Evolutionary conservation across 495 filamentous ascomycete species (phyloP), one percentile per base, ranked within the genome.

Genomic region (Neurospora sp.): DNA sequence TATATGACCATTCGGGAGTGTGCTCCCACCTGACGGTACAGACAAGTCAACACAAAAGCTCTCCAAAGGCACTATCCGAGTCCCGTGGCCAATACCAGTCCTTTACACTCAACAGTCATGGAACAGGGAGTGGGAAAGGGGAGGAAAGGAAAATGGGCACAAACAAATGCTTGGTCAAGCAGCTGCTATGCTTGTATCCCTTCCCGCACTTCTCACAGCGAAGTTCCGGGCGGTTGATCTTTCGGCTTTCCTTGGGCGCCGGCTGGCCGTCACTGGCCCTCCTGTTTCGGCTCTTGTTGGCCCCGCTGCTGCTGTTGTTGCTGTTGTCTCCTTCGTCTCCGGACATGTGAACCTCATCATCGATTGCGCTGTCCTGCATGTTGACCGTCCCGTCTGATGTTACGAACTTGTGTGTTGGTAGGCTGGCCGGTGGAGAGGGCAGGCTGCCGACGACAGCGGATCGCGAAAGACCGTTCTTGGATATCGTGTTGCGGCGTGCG

Each of bases 141-240:
- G 78, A 80, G 81, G 80, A 76, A 77, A 79, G 78, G 84, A 85
- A 83, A 86, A 83, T 84, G 88, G 87, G 88, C 90, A 98, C 96
- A 90, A 91, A 99, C 96, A 98, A 93, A 91, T 99, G 96, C 90
- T 99, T 99, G 82, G 93, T 96, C 87, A 99, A 91, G 91, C 96
- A 99, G 88, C 96, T 98, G 90, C 95, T 95, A 90, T 99, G 96
- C 91, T 99, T 99, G 90, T 99, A 99, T 85, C 93, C 94, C 88
- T 99, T 99, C 83, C 96, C 96, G 87, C 96, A 99, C 84, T 93
- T 96, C 80, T 98, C 95, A 86, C 96, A 99, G 84, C 93, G 92
- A 79, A 99, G 88, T 81, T 98, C 95, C 77, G 90, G 89, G 78
- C 90, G 88, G 80, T 86, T 92, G 82, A 85, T 85, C 82, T 90